Conservation (phyloP, 2,329 filamentous ascomycete species). For the Pseudocercospora ulei region DNA sequence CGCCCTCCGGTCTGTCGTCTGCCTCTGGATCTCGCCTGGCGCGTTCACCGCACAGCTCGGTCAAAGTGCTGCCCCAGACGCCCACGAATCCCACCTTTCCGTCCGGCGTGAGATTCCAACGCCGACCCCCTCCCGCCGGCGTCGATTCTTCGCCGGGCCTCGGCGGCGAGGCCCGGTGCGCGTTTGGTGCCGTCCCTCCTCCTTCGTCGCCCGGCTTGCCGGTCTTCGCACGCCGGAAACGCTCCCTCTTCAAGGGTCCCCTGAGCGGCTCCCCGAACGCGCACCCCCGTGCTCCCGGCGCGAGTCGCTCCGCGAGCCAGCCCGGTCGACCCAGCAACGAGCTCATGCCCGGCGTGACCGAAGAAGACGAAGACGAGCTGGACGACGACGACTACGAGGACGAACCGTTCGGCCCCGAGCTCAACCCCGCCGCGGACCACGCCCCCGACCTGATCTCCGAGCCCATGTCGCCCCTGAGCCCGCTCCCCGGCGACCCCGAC, state of each 20-base stretch:
- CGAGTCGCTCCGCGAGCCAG: slow-evolving; percentile 47
- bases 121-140: slow-evolving; percentile 30
- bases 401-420: slow-evolving; percentile 28
- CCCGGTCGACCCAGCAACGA: slow-evolving; percentile 61
- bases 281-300: slow-evolving; percentile 18
- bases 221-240: slow-evolving; percentile 71
- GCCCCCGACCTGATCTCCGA: slow-evolving; percentile 12
- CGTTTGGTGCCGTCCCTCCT: slow-evolving; percentile 28
- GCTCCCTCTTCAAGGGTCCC: slow-evolving; percentile 73
- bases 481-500: slow-evolving; percentile 15
- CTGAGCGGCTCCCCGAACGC: slow-evolving; percentile 44
- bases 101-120: slow-evolving; percentile 63
- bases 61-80: slow-evolving; percentile 90
- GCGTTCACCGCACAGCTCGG: slow-evolving; percentile 74
- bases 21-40: slow-evolving; percentile 53
- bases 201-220: slow-evolving; percentile 53
- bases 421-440: slow-evolving; percentile 12
- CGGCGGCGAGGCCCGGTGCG: slow-evolving; percentile 21
- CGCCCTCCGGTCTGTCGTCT: slow-evolving; percentile 37
- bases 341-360: slow-evolving; percentile 50
- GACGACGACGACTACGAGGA: slow-evolving; percentile 26
- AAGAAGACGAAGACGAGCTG: slow-evolving; percentile 31
- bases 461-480: slow-evolving; percentile 18
- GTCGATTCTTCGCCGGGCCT: slow-evolving; percentile 30
- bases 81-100: slow-evolving; percentile 68